Evolutionary conservation across 2,329 filamentous ascomycete genomes (phyloP).

Genomic region (Curvularia verruculosa): DNA sequence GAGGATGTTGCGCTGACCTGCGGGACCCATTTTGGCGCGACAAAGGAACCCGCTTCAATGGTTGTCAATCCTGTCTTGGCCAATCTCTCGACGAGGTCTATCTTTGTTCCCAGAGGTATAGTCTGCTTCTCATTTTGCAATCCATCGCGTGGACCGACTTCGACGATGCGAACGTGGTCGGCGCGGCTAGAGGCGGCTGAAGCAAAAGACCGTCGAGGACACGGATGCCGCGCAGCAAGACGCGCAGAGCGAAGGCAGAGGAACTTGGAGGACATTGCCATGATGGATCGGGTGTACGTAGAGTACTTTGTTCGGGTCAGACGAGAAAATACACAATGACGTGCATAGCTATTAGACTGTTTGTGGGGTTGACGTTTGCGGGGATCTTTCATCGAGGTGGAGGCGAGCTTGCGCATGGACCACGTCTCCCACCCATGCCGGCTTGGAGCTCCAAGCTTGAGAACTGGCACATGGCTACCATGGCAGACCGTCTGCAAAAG

Average conservation of each 20-base stretch:
- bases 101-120: slow-evolving; percentile 74
- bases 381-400: slow-evolving; percentile 21
- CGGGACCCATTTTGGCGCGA: slow-evolving; percentile 83
- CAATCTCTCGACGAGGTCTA: slow-evolving; percentile 74
- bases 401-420: slow-evolving; percentile 17
- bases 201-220: slow-evolving; percentile 37
- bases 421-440: slow-evolving; percentile 1
- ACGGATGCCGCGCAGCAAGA: slow-evolving; percentile 45
- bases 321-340: slow-evolving; percentile 12
- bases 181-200: slow-evolving; percentile 41
- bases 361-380: slow-evolving; percentile 24
- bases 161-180: slow-evolving; percentile 68
- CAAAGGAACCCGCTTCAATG: slow-evolving; percentile 84
- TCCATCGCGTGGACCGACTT: slow-evolving; percentile 86
- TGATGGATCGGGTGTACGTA: not conserved
- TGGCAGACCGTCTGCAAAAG: not conserved
- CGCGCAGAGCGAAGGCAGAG: slow-evolving; percentile 41
- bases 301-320: not conserved
- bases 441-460: slow-evolving; percentile 7
- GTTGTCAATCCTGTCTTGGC: slow-evolving; percentile 70
- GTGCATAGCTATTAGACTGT: slow-evolving; percentile 14
- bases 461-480: not conserved
- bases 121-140: slow-evolving; percentile 80
- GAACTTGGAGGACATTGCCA: slow-evolving; percentile 41
- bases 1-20: slow-evolving; percentile 60